Evolutionary conservation across 805 yeast species (phyloP).

Genomic region (Saturnispora bothae): DNA sequence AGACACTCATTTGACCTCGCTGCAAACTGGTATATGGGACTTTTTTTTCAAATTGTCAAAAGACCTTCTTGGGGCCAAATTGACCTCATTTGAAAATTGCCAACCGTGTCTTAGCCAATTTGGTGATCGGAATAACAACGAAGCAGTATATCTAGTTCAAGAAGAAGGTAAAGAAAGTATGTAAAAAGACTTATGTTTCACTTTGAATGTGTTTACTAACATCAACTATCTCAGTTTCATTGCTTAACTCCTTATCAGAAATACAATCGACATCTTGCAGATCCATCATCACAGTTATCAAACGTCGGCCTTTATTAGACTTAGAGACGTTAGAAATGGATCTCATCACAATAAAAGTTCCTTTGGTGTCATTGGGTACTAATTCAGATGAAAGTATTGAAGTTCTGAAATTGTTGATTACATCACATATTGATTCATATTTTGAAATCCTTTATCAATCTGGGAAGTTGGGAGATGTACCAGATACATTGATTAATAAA

Average conservation of each 20-base stretch:
- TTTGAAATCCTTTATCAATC: slow-evolving; percentile 40
- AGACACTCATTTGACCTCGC: no score
- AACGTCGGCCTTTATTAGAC: background rate
- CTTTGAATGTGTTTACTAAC: no score
- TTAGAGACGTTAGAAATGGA: background rate
- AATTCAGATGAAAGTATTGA: slow-evolving; percentile 25
- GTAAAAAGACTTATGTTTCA: no score
- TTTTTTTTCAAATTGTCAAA: background rate
- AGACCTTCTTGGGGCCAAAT: background rate
- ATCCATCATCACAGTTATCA: slow-evolving; percentile 2
- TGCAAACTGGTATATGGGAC: slow-evolving; percentile 2
- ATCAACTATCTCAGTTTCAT: no score
- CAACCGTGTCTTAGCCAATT: slow-evolving; percentile 1
- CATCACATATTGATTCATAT: slow-evolving; percentile 56
- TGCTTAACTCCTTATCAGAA: background rate
- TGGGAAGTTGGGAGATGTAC: slow-evolving; percentile 9
- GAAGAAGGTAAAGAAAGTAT: no score
- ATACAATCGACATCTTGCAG: background rate
- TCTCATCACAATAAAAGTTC: slow-evolving; percentile 1
- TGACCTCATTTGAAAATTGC: background rate
- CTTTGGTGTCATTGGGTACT: background rate
- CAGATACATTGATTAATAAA: slow-evolving; percentile 29
- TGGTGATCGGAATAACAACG: background rate
- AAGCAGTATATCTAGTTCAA: slow-evolving; percentile 1
- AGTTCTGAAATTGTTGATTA: slow-evolving; percentile 46